Base-by-base conservation (phyloP, 768 basidiomycete species). In the Tulasnella sp. region DNA sequence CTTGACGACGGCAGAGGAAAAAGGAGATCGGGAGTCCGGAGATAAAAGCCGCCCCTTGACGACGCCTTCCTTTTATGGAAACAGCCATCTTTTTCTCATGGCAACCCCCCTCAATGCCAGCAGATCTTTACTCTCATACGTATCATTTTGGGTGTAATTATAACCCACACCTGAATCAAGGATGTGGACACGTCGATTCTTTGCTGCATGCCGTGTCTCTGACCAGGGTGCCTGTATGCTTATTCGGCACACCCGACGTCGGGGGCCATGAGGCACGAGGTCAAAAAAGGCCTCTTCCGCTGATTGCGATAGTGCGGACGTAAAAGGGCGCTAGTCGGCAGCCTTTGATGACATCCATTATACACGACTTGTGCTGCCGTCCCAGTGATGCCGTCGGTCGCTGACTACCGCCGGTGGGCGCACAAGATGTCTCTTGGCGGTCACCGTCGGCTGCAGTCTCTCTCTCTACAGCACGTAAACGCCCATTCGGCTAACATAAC, bases 1-100 rank as follows among this genome's bases (percentile, higher is more conserved):
- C 62, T 68, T 68, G 62, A 68, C 62, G 62, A 68, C 62, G 62
- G 62, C 62, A 68, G 62, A 68, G 62, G 62, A 68, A 68, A 68
- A 68, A 68, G 62, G 62, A 68, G 62, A 34, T 68, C 27, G 62
- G 6, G 62, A 44, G 4, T 52, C 48, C 48, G 48, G 48, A 9
- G 48, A 24, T 19, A 52, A 52, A 52, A 52, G 48, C 48, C 21
- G 16, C 21, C 24, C 62, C 62, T 16, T 68, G 62, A 68, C 62
- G 18, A 68, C 62, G 34, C 62, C 62, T 68, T 34, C 62, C 62
- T 68, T 27, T 31, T 68, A 5, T 4, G 62, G 62, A 2, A 27
- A 68, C 12, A 19, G 19, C n/a, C 16, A 18, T 18, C 52, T 56
- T 56, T 56, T 56, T 68, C 62, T 3, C 62, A 27, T 68, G 18